Evolutionary conservation across 1,284 basidiomycete genomes (phyloP), one percentile per base, ranked within the genome.

Genomic region (Singerocomus rubriflavus): DNA sequence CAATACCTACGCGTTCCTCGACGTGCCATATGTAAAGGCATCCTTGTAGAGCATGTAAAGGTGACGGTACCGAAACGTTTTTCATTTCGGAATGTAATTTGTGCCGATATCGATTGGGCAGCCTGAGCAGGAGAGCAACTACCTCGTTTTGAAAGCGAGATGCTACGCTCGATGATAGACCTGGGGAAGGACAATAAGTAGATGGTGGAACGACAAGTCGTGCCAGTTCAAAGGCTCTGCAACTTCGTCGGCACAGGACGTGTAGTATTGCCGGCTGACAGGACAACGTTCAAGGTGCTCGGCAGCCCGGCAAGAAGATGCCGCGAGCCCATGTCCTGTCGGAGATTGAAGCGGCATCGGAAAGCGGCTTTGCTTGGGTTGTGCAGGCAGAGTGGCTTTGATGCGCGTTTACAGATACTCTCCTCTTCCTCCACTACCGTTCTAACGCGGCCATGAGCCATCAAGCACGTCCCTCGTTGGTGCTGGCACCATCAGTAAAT

Each of bases 401-500:
- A 67, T 61, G 64, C 44, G 67, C 66, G 66, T 67, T 63, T 56
- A 52, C 52, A 51, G 46, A 54, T 51, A 56, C 56, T 56, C 47
- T 54, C 50, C 54, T 47, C 57, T 43, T 54, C 51, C 42, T 52
- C 53, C 50, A 63, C 53, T 44, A 53, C 47, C 50, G 51, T 48
- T 56, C 60, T 51, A 60, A 58, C 59, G 49, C 45, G 65, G 64
- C 70, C 60, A 85, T 85, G 81, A 76, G 71, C 68, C 71, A 73
- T 60, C 73, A 71, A 60, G 74, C 74, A 54, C 79, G 84, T 53
- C 86, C 87, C 16, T 72, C 75, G 57, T 75, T 89, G 50, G 75
- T 80, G 58, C 78, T 89, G 43, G 80, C 84, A 60, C 88, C 87
- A 40, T 86, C 87, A 17, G 81, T 89, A 48, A 88, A 82, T 61